phyloP scores from a whole-genome alignment of 2,329 filamentous ascomycete genomes.

The Hymenoscyphus linearis region DNA sequence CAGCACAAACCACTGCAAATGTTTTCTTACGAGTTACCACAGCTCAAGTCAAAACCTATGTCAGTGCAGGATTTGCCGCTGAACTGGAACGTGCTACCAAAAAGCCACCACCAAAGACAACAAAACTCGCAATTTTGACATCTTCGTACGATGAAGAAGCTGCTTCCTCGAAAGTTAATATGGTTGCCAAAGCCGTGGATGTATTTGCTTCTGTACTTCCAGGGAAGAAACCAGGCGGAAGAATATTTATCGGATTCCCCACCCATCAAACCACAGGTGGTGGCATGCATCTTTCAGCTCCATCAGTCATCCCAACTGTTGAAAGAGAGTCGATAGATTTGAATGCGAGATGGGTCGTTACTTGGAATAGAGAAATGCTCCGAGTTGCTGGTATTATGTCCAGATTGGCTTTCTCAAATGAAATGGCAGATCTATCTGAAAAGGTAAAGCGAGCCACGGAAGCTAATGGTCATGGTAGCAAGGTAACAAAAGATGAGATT shows the following conservation, averaged over 20 bases:
- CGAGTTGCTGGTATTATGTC: conserved; percentile 86
- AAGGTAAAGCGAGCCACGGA: conserved; percentile 48
- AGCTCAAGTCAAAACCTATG: conserved; percentile 72
- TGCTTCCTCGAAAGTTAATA: conserved; percentile 41
- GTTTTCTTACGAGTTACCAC: conserved; percentile 89
- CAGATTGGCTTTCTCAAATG: conserved; percentile 78
- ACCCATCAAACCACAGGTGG: conserved; percentile 95
- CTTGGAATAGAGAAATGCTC: conserved; percentile 93
- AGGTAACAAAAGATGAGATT: conserved; percentile 59
- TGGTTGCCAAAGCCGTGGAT: conserved; percentile 57
- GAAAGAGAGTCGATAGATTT: conserved; percentile 95
- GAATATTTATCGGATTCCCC: conserved; percentile 95
- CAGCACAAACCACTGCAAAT: conserved; percentile 63
- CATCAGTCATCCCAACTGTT: conserved; percentile 93
- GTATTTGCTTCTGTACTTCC: conserved; percentile 89
- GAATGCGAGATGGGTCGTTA: conserved; percentile 89
- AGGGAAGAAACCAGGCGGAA: conserved; percentile 72
- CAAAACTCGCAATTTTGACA: conserved; percentile 80
- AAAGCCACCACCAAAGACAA: conserved; percentile 86
- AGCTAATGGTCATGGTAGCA: conserved; percentile 38
- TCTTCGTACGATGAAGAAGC: conserved; percentile 84
- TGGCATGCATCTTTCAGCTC: conserved; percentile 89
- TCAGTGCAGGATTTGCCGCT: conserved; percentile 65
- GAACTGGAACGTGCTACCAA: conserved; percentile 95
- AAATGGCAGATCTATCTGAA: conserved; percentile 71